Base-by-base conservation (phyloP, 2,329 filamentous ascomycete species). In the Leptographium galeiforme region DNA sequence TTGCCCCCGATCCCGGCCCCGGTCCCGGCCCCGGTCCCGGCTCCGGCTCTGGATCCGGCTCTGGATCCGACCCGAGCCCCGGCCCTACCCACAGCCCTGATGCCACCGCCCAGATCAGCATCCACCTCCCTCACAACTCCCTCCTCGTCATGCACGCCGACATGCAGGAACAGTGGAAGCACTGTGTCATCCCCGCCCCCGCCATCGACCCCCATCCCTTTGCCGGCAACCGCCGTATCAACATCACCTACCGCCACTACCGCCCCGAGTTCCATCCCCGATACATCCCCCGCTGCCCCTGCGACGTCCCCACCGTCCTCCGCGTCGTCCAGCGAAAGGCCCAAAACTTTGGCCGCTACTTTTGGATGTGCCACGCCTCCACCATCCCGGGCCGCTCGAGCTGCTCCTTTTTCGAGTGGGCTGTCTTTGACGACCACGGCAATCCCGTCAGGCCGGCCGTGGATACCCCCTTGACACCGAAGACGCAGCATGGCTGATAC, bases 151-250 rank as follows among this genome's bases (percentile, higher is more conserved):
- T 98, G 93, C 90, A 97, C 63, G 90, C 91, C 1, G 89, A 95
- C 64, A 97, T 95, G 88, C 91, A 97, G 64, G 91, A 97, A 64
- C 84, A 87, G 63, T 97, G 89, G 89, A 97, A 96, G 66, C 93
- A 98, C 66, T 79, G 80, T 59, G 86, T 98, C 45, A 75, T 82
- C 0, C 86, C 89, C 0, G 83, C 86, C 0, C 74, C 76, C 49
- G 80, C 83, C 5, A 86, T 97, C 55, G 85, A 89, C 57, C 88
- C 89, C 1, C 93, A 98, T 65, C 88, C 90, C 0, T 65, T 95
- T 1, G 78, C 90, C 0, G 85, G 84, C 0, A 89, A 82, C 60
- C 83, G 81, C 58, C 78, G 93, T 43, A 90, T 98, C 61, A 97
- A 97, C 64, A 79, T 98, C 64, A 98, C 93, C 0, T 98, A 96